Conservation (phyloP, 192 early-diverging fungal genomes). For the Coemansia sp. region DNA sequence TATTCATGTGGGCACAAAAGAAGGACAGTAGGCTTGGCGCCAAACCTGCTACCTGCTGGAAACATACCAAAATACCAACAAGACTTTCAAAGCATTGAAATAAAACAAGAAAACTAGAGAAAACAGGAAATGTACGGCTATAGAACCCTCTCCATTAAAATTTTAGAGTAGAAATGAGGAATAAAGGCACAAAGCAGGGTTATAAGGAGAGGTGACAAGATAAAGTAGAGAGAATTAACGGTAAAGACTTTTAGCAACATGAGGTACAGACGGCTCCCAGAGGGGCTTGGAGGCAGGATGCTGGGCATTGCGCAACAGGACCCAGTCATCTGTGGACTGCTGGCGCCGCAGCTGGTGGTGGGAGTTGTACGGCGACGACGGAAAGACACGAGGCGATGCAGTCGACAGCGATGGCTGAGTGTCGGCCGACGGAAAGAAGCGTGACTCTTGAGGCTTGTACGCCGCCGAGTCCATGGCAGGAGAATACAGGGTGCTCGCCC, state of each 20-base stretch:
- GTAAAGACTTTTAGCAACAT: constrained; percentile 6
- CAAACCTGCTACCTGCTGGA: too few species aligned
- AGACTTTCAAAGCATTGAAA: too few species aligned
- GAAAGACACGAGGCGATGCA: neutral
- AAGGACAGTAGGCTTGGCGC: too few species aligned
- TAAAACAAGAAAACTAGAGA: neutral
- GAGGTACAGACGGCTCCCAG: constrained; percentile 10
- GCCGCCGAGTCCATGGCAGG: constrained; percentile 1
- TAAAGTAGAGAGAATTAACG: constrained; percentile 5
- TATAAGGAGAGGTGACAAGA: neutral
- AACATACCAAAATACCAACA: too few species aligned
- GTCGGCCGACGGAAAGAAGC: constrained; percentile 31
- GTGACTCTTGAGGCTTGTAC: constrained; percentile 24
- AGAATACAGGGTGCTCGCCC: constrained; percentile 12
- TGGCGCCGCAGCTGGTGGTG: constrained; percentile 48
- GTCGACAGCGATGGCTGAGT: neutral
- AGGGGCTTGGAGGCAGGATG: constrained; percentile 3
- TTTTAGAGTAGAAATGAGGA: constrained; percentile 8
- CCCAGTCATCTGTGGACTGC: constrained; percentile 46
- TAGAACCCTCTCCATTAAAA: neutral
- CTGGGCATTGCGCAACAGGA: constrained; percentile 15
- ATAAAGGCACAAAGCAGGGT: neutral
- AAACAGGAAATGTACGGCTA: neutral
- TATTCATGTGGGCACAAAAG: too few species aligned
- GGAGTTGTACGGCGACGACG: constrained; percentile 8